Conservation (phyloP, 306 rosid species). For the Cyamopsis tetragonoloba region DNA sequence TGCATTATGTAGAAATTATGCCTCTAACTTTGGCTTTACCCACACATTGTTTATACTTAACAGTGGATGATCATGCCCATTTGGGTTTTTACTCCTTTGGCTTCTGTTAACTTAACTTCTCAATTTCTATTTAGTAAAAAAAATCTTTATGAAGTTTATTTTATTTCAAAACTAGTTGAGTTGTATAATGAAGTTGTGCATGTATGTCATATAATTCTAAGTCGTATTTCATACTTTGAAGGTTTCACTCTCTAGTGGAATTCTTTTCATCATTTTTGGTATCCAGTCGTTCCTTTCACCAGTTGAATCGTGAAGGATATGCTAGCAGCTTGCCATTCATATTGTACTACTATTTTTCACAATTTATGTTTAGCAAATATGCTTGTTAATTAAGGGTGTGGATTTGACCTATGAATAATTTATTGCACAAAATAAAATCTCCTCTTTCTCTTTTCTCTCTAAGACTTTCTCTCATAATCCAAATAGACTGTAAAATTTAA, state of each 20-base stretch:
- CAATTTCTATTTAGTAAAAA: too few relatives aligned
- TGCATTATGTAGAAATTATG: neutral
- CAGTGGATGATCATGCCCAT: too few relatives aligned
- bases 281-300: conserved; percentile 62
- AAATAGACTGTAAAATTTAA: too few relatives aligned
- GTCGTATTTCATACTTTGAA: conserved; percentile 22
- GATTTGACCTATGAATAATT: neutral
- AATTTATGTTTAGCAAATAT: neutral
- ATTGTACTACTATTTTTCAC: neutral
- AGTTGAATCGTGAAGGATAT: conserved; percentile 21
- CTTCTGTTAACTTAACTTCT: too few relatives aligned
- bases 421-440: neutral
- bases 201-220: neutral
- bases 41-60: too few relatives aligned
- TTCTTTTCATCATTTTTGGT: conserved; percentile 64
- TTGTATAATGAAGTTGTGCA: neutral
- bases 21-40: neutral
- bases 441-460: too few relatives aligned
- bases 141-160: too few relatives aligned
- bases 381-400: neutral
- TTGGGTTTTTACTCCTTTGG: too few relatives aligned
- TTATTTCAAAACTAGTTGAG: neutral
- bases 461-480: too few relatives aligned
- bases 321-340: conserved; percentile 31
- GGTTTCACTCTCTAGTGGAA: conserved; percentile 65